Percentiles rank a stretch among this genome's conserved stretches.
Evolutionary conservation across 805 yeast genomes (phyloP).

Genomic region (Sungouiella thailandica): DNA sequence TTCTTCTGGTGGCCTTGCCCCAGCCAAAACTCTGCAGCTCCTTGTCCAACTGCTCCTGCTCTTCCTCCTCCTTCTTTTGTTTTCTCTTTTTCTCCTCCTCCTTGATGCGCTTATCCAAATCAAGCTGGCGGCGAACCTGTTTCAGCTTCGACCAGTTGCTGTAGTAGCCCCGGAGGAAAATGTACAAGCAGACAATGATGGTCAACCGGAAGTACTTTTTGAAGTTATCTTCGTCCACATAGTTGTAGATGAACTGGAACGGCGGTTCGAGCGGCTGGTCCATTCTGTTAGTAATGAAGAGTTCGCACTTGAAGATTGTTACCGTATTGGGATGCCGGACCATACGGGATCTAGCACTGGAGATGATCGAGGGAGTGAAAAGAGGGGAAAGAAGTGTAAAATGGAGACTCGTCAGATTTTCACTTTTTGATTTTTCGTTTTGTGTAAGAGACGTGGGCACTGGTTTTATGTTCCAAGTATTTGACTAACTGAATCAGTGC

Average conservation of each 20-base stretch:
- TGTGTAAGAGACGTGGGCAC: no score
- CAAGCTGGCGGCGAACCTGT: conserved; percentile 46
- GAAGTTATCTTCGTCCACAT: conserved; percentile 37
- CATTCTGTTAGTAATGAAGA: no score
- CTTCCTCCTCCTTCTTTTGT: conserved; percentile 19
- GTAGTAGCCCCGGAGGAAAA: conserved; percentile 52
- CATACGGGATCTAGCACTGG: no score
- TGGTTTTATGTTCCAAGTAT: no score
- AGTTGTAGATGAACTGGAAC: conserved; percentile 29
- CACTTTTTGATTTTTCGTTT: no score
- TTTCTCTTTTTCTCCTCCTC: conserved; percentile 30
- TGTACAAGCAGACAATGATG: conserved; percentile 54
- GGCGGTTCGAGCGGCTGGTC: conserved; percentile 2
- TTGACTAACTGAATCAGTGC: no score
- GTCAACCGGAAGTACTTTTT: conserved; percentile 44
- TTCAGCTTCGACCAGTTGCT: conserved; percentile 52
- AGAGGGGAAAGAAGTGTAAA: no score
- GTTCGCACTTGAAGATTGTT: no score
- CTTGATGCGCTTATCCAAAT: conserved; percentile 41
- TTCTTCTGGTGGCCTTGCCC: conserved; percentile 71
- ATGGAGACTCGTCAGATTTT: no score
- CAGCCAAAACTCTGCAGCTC: conserved; percentile 62
- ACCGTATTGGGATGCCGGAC: no score
- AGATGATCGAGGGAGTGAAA: no score
- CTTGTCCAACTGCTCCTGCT: conserved; percentile 20